Evolutionary conservation across 148 eudicot species (phyloP).

Genomic region (Gaultheria prostrata): DNA sequence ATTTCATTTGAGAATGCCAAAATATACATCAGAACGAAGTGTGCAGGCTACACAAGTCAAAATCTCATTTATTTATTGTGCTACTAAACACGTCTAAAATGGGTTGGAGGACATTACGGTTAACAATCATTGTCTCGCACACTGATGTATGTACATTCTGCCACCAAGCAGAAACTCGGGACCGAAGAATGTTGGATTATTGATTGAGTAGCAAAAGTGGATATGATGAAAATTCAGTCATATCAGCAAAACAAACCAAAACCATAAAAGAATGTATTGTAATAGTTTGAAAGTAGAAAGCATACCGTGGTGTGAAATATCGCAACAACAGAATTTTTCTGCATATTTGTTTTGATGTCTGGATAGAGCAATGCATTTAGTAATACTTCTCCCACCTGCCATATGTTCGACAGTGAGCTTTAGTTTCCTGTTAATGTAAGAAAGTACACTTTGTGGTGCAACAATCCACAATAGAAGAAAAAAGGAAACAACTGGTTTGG

Average conservation of each 20-base stretch:
- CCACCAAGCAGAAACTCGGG: too few species aligned
- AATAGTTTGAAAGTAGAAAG: neutral
- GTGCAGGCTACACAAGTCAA: too few species aligned
- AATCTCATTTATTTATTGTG: too few species aligned
- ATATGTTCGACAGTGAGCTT: neutral
- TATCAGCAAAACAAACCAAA: neutral
- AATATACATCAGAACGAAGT: too few species aligned
- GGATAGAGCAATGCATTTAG: constrained; percentile 81
- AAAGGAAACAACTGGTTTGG: neutral
- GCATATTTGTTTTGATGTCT: constrained; percentile 71
- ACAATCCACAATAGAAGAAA: neutral
- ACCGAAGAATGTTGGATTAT: neutral
- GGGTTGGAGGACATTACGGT: too few species aligned
- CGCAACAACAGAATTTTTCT: constrained; percentile 74
- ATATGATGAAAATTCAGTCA: neutral
- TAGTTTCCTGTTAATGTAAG: neutral
- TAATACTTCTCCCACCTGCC: constrained; percentile 79
- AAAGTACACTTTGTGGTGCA: neutral
- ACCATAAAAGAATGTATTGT: neutral
- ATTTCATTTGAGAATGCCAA: too few species aligned
- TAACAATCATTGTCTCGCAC: too few species aligned
- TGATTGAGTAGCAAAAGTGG: neutral
- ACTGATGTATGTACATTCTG: too few species aligned
- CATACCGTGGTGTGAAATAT: constrained; percentile 81
- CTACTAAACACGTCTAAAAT: too few species aligned